Conservation (phyloP, 306 rosid species). For the Heteromeles arbutifolia region DNA sequence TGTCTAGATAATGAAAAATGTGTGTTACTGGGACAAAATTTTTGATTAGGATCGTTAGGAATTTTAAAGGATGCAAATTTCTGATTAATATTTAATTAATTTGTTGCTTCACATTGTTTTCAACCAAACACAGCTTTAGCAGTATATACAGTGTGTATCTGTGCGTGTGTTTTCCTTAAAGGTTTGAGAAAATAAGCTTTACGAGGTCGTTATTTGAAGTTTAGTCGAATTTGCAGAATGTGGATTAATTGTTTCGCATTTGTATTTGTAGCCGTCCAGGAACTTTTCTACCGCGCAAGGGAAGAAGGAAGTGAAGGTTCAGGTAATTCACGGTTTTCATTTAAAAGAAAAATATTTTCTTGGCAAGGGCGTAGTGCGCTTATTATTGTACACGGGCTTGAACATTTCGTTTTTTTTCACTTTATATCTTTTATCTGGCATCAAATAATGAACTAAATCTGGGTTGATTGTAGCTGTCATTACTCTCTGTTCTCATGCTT, state of each 20-base stretch:
- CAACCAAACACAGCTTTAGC: neutral
- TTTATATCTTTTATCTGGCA: too few species aligned
- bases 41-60: neutral
- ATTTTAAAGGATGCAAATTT: neutral
- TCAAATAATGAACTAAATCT: too few species aligned
- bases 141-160: neutral
- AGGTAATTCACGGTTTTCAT: slow-evolving; percentile 38
- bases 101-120: neutral
- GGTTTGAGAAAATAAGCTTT: neutral
- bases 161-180: neutral
- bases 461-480: neutral
- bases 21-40: neutral
- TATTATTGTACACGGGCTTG: neutral
- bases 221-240: neutral
- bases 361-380: neutral
- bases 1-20: neutral
- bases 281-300: slow-evolving; percentile 48
- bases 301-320: slow-evolving; percentile 42
- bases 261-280: slow-evolving; percentile 57
- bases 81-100: neutral
- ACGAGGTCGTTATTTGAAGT: neutral
- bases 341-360: neutral
- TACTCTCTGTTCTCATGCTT: neutral
- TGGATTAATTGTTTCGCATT: slow-evolving; percentile 10
- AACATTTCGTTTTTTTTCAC: too few species aligned